These are phyloP conservation scores for Monilinia aucupariae DNA, from an alignment of 2,329 filamentous ascomycete species.

Conservation along the genomic window DNA sequence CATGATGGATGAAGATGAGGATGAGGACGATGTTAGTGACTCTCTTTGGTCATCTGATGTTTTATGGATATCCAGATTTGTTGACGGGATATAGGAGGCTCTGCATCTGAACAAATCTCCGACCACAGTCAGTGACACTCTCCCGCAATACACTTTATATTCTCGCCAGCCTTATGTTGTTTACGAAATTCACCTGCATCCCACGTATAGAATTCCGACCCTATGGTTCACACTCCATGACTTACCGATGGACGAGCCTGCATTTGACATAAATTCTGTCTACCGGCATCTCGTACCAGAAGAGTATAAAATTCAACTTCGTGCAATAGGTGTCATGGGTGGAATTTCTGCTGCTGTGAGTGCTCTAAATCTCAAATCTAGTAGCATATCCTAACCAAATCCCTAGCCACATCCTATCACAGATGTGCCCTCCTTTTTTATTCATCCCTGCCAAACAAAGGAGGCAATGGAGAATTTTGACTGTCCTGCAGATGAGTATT, in stretches of 20 bases:
- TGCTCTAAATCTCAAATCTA: constrained; percentile 29
- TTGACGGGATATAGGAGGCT: constrained; percentile 25
- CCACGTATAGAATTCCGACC: constrained; percentile 68
- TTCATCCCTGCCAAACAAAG: constrained; percentile 87
- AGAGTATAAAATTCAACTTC: constrained; percentile 56
- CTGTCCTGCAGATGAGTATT: constrained; percentile 61
- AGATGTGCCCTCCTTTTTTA: constrained; percentile 74
- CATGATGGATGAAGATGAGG: constrained; percentile 28
- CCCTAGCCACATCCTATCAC: constrained; percentile 63
- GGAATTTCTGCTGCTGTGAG: constrained; percentile 73
- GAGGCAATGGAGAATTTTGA: constrained; percentile 66
- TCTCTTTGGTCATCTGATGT: neutral
- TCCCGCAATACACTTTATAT: constrained; percentile 28
- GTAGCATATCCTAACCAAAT: constrained; percentile 12
- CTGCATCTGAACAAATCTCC: constrained; percentile 18
- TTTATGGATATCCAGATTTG: neutral
- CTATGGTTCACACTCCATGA: constrained; percentile 67
- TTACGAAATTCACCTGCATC: constrained; percentile 71
- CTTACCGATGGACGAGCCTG: constrained; percentile 49
- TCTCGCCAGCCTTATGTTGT: constrained; percentile 41
- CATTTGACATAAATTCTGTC: constrained; percentile 61
- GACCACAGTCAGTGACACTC: neutral
- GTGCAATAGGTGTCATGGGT: constrained; percentile 58
- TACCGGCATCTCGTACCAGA: constrained; percentile 66
- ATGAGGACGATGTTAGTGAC: constrained; percentile 30